Evolutionary conservation across 2,329 filamentous ascomycete species (phyloP), one percentile per base, ranked within the genome.

Genomic region (Ophiostoma piceae): DNA sequence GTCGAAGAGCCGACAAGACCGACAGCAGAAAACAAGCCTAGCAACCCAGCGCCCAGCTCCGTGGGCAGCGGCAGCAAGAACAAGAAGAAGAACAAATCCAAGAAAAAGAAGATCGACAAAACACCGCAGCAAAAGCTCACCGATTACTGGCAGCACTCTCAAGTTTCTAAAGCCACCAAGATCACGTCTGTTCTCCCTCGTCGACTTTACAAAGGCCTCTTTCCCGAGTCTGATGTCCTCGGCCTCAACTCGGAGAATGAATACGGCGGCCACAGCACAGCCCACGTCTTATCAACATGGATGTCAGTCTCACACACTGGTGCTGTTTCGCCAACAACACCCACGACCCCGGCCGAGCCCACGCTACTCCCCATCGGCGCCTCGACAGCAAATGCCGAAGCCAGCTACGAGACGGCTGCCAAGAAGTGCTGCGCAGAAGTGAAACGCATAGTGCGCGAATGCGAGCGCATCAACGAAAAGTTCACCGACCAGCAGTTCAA

Each of bases 401-500:
- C 9, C 5, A 79, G 77, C 72, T 83, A 83, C 71, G 79, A 82
- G 71, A 75, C 77, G 3, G 81, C 81, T 12, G 78, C 80, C 14
- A 73, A 74, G 37, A 77, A 80, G 66, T 83, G 81, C 71, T 77
- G 78, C 37, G 79, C 78, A 66, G 77, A 76, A 60, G 80, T 83
- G 19, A 76, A 74, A 51, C 77, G 79, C 51, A 77, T 82, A 68
- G 77, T 81, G 54, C 76, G 76, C 57, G 80, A 82, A 72, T 83
- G 80, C 74, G 75, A 79, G 60, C 79, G 80, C 37, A 82, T 79
- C 32, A 83, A 83, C 71, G 77, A 80, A 70, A 82, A 81, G 74
- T 82, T 80, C 70, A 81, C 79, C 64, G 81, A 83, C 67, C 76
- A 79, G 1, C 80, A 82, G 72, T 83, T 82, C 70, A 80, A 82